Evolutionary conservation across 257 asterid species (phyloP).

Genomic region (Salvia hispanica): DNA sequence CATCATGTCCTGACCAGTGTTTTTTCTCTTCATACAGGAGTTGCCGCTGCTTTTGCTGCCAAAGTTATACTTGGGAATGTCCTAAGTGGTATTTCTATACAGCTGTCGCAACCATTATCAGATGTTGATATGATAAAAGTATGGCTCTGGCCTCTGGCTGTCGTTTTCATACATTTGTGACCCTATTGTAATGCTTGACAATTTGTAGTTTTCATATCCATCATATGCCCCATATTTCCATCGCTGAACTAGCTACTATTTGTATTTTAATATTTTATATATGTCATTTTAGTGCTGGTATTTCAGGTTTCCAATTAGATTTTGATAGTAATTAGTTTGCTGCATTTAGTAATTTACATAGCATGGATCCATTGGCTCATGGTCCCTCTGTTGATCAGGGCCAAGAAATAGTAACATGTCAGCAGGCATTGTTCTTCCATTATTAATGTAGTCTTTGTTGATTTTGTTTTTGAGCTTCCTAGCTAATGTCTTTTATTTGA

Average conservation of each 20-base stretch:
- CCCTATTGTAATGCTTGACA: no score
- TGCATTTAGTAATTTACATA: neutral
- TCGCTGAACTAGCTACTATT: no score
- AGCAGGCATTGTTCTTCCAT: constrained; percentile 15
- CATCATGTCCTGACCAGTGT: constrained; percentile 24
- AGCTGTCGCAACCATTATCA: constrained; percentile 77
- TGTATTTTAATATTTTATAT: no score
- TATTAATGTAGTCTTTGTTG: neutral
- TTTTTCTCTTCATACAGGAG: constrained; percentile 58
- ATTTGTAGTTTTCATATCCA: no score
- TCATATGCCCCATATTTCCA: no score
- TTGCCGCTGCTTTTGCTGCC: constrained; percentile 98
- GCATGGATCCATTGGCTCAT: neutral
- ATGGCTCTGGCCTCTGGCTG: constrained; percentile 31
- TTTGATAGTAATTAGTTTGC: neutral
- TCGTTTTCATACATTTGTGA: constrained; percentile 3
- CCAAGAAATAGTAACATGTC: neutral
- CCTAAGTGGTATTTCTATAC: constrained; percentile 82
- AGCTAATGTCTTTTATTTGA: neutral
- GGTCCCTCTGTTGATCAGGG: neutral
- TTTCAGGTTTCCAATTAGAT: neutral
- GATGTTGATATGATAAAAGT: constrained; percentile 90
- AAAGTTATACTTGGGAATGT: constrained; percentile 89
- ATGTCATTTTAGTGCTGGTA: neutral
- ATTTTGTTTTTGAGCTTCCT: neutral